phyloP scores from a whole-genome alignment of 2,329 filamentous ascomycete species.

The Coniella lustricola region DNA sequence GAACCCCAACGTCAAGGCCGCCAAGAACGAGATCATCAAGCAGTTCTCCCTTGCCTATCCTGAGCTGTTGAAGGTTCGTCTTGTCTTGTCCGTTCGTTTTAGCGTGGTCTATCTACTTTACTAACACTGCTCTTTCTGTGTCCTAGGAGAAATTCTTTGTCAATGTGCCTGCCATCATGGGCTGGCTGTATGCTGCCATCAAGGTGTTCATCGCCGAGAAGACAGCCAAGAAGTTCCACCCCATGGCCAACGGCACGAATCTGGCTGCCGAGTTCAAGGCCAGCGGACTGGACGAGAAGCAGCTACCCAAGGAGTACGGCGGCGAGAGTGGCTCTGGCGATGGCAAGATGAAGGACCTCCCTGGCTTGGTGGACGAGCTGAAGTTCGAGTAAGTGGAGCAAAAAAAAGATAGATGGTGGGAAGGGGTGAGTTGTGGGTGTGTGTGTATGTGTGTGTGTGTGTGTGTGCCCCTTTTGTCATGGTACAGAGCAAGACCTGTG shows the following conservation, averaged over 20 bases:
- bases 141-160: constrained; percentile 79
- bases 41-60: constrained; percentile 79
- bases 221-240: constrained; percentile 70
- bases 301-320: constrained; percentile 69
- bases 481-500: neutral
- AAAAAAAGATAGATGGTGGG: too few relatives aligned
- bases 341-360: constrained; percentile 15
- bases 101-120: too few relatives aligned
- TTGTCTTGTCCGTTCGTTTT: fast-evolving
- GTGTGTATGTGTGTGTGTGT: too few relatives aligned
- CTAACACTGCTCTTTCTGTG: neutral
- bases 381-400: constrained; percentile 16
- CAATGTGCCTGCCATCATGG: constrained; percentile 87
- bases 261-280: constrained; percentile 59
- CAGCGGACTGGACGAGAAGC: constrained; percentile 47
- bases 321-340: constrained; percentile 48
- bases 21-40: constrained; percentile 73
- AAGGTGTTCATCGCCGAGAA: constrained; percentile 68
- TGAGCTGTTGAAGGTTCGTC: constrained; percentile 61
- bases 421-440: neutral
- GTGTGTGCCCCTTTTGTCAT: too few relatives aligned
- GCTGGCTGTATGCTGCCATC: constrained; percentile 71
- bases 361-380: constrained; percentile 7
- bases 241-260: constrained; percentile 64
- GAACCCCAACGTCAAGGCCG: constrained; percentile 67